Conservation (phyloP, 1,284 basidiomycete species). For the Phlebopus sp. region DNA sequence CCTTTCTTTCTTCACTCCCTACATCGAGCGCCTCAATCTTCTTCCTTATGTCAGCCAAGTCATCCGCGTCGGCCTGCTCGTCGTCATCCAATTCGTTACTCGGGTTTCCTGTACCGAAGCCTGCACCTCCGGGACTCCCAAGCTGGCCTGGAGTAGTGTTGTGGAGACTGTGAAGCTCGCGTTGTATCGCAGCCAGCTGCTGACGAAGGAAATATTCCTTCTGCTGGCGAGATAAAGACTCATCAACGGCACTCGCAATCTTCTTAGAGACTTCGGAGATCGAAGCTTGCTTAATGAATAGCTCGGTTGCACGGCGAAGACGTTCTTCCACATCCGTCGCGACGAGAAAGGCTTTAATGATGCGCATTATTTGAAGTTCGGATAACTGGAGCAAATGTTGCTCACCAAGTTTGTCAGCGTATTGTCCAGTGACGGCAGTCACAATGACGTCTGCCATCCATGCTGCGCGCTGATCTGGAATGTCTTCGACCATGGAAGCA, state of each 20-base stretch:
- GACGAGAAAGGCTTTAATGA: slow-evolving; percentile 53
- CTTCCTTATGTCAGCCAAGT: slow-evolving; percentile 74
- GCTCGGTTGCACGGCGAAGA: slow-evolving; percentile 58
- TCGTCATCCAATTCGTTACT: slow-evolving; percentile 64
- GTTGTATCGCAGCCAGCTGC: slow-evolving; percentile 86
- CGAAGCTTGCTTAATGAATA: slow-evolving; percentile 69
- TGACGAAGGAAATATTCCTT: slow-evolving; percentile 83
- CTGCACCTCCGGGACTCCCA: slow-evolving; percentile 9
- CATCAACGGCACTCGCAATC: slow-evolving; percentile 74
- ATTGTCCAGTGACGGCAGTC: slow-evolving; percentile 59
- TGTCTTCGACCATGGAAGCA: slow-evolving; percentile 61
- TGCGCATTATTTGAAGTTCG: slow-evolving; percentile 3
- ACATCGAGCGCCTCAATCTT: slow-evolving; percentile 78
- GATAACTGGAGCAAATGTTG: slow-evolving; percentile 1
- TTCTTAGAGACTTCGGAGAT: slow-evolving; percentile 76
- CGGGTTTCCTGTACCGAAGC: slow-evolving; percentile 17
- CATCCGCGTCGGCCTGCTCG: slow-evolving; percentile 73
- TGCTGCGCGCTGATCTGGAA: slow-evolving; percentile 53
- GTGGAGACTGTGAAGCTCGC: slow-evolving; percentile 72
- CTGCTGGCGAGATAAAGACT: slow-evolving; percentile 76
- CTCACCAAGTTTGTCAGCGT: slow-evolving; percentile 68
- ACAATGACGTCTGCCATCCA: slow-evolving; percentile 77
- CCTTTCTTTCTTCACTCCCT: slow-evolving; percentile 75
- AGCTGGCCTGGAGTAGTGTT: slow-evolving; percentile 21
- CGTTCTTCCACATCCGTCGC: slow-evolving; percentile 56